Evolutionary conservation across 176 grass and related monocot genomes (phyloP).

Genomic region (Phoenix roebelenii): DNA sequence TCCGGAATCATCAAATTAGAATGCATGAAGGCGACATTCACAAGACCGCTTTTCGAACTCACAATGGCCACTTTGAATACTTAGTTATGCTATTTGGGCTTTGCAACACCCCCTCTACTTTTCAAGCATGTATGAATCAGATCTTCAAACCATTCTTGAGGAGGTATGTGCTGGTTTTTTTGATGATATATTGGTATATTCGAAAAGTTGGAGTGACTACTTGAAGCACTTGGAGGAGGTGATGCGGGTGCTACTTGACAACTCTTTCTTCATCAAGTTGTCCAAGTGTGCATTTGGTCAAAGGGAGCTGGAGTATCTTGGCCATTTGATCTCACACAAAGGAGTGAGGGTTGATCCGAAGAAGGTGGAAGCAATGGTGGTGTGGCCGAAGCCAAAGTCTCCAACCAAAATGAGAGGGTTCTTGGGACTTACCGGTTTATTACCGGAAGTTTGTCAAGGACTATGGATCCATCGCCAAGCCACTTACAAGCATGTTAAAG

Average conservation of each 20-base stretch:
- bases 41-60: too few relatives aligned
- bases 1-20: too few relatives aligned
- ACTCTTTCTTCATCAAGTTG: too few relatives aligned
- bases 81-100: too few relatives aligned
- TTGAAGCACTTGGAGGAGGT: not conserved
- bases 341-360: not conserved
- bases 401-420: not conserved
- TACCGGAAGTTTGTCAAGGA: constrained; percentile 6
- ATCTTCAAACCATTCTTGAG: not conserved
- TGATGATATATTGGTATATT: constrained; percentile 8
- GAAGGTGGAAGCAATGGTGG: not conserved
- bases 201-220: not conserved
- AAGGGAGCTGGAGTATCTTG: not conserved
- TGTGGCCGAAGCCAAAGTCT: not conserved
- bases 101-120: not conserved
- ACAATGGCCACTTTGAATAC: too few relatives aligned
- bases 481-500: not conserved
- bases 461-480: not conserved
- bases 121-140: constrained; percentile 1
- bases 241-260: not conserved
- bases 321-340: not conserved
- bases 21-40: too few relatives aligned
- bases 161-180: not conserved
- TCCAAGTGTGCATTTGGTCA: not conserved
- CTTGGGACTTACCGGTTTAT: not conserved